Evolutionary conservation across 2,329 filamentous ascomycete species (phyloP).

Genomic region (Fusarium udum): DNA sequence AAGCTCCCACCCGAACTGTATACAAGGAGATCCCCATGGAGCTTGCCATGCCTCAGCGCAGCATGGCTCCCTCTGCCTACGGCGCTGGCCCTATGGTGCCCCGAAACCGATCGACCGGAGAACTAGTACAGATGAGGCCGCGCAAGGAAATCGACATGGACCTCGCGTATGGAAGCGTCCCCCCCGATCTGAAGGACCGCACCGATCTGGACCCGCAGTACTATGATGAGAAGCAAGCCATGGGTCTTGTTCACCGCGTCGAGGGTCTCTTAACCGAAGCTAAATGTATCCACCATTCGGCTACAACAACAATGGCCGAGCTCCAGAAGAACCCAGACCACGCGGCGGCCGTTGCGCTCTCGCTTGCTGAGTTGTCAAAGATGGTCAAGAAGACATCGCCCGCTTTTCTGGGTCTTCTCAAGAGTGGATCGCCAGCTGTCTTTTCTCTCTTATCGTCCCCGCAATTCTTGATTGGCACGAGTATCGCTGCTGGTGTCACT

Average conservation of each 20-base stretch:
- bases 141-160: slow-evolving; percentile 81
- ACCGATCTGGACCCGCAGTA: slow-evolving; percentile 59
- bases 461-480: slow-evolving; percentile 92
- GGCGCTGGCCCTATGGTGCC: slow-evolving; percentile 45
- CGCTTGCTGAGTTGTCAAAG: slow-evolving; percentile 88
- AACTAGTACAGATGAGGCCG: slow-evolving; percentile 43
- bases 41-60: slow-evolving; percentile 47
- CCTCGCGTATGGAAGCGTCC: slow-evolving; percentile 87
- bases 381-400: slow-evolving; percentile 86
- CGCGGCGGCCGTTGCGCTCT: slow-evolving; percentile 91
- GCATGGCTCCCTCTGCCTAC: slow-evolving; percentile 37
- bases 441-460: slow-evolving; percentile 88
- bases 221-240: slow-evolving; percentile 63
- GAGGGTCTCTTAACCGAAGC: slow-evolving; percentile 85
- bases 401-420: slow-evolving; percentile 77
- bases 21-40: slow-evolving; percentile 55
- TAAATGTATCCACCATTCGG: slow-evolving; percentile 87
- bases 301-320: slow-evolving; percentile 81
- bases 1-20: slow-evolving; percentile 51
- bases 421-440: slow-evolving; percentile 83
- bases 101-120: slow-evolving; percentile 53
- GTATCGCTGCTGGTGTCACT: slow-evolving; percentile 90
- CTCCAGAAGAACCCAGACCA: slow-evolving; percentile 79
- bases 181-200: slow-evolving; percentile 69
- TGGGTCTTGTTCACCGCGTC: slow-evolving; percentile 74